A percentile compares a stretch with the other conserved stretches of the same genome.
Evolutionary conservation across 805 yeast species (phyloP).

Genomic region (Starmerella khaoyaiensis): DNA sequence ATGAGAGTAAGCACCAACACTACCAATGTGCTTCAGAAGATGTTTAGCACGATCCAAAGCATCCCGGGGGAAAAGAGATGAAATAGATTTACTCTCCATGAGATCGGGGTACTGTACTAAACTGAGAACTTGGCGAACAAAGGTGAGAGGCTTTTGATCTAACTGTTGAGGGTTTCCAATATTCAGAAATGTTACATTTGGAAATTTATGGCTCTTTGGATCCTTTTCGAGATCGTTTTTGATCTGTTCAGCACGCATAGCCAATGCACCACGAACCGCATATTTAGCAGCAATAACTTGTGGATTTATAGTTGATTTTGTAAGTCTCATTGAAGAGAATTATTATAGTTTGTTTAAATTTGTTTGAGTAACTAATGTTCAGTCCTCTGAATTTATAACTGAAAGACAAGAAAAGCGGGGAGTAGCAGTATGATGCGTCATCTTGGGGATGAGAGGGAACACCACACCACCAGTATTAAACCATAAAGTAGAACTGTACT

Average conservation of each 20-base stretch:
- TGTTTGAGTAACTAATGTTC: background rate
- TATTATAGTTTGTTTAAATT: background rate
- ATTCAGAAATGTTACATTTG: slow-evolving; percentile 71
- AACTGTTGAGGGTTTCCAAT: slow-evolving; percentile 98
- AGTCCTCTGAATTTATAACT: background rate
- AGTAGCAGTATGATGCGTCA: no score
- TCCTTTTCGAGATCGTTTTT: slow-evolving; percentile 40
- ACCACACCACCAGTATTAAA: no score
- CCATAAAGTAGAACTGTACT: no score
- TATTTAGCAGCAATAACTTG: slow-evolving; percentile 72
- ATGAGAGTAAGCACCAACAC: slow-evolving; percentile 89
- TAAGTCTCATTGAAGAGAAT: slow-evolving; percentile 5
- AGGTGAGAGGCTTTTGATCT: slow-evolving; percentile 88
- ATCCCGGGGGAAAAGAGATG: slow-evolving; percentile 36
- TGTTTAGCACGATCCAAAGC: slow-evolving; percentile 57
- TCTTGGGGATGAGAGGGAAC: no score
- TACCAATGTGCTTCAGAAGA: slow-evolving; percentile 51
- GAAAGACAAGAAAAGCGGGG: no score
- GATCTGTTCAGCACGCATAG: slow-evolving; percentile 84
- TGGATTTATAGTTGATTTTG: slow-evolving; percentile 14
- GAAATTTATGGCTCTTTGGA: slow-evolving; percentile 60
- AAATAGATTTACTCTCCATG: slow-evolving; percentile 31
- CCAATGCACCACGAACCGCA: slow-evolving; percentile 91
- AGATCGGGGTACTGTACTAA: slow-evolving; percentile 74
- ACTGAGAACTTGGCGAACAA: slow-evolving; percentile 82